Conservation (phyloP, 2,329 filamentous ascomycete species). For the Botrytis paeoniae region DNA sequence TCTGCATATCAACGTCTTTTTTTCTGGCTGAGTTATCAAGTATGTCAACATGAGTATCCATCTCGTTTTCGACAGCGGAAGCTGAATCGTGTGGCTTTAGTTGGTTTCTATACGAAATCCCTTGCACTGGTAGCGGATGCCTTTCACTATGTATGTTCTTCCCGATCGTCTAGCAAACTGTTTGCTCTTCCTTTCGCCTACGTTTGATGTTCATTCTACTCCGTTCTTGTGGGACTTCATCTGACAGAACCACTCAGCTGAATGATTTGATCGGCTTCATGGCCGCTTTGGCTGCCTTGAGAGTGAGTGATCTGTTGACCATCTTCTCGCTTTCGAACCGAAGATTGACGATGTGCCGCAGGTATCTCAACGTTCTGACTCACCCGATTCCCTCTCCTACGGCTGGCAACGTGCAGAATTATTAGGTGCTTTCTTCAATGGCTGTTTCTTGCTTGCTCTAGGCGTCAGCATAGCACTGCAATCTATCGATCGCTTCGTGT, state of each 20-base stretch:
- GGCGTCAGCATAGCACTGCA: slow-evolving; percentile 72
- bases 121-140: slow-evolving; percentile 73
- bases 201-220: background rate
- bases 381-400: slow-evolving; percentile 61
- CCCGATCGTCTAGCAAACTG: background rate
- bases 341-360: slow-evolving; percentile 36
- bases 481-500: slow-evolving; percentile 67
- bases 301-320: slow-evolving; percentile 43
- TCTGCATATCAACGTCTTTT: slow-evolving; percentile 46
- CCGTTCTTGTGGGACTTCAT: slow-evolving; percentile 2
- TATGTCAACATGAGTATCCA: slow-evolving; percentile 26
- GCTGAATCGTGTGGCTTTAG: slow-evolving; percentile 37
- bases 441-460: slow-evolving; percentile 68
- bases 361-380: slow-evolving; percentile 55
- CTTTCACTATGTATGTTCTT: slow-evolving; percentile 65
- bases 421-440: slow-evolving; percentile 78
- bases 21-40: slow-evolving; percentile 47
- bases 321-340: slow-evolving; percentile 3
- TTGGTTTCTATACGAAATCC: slow-evolving; percentile 68
- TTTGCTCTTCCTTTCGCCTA: background rate
- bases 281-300: slow-evolving; percentile 62
- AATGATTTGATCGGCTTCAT: slow-evolving; percentile 69
- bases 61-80: background rate
- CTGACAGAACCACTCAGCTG: slow-evolving; percentile 45
- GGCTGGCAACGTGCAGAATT: slow-evolving; percentile 76